These are phyloP conservation scores for Apocynum venetum DNA, from an alignment of 257 asterid species.

Conservation along the genomic window DNA sequence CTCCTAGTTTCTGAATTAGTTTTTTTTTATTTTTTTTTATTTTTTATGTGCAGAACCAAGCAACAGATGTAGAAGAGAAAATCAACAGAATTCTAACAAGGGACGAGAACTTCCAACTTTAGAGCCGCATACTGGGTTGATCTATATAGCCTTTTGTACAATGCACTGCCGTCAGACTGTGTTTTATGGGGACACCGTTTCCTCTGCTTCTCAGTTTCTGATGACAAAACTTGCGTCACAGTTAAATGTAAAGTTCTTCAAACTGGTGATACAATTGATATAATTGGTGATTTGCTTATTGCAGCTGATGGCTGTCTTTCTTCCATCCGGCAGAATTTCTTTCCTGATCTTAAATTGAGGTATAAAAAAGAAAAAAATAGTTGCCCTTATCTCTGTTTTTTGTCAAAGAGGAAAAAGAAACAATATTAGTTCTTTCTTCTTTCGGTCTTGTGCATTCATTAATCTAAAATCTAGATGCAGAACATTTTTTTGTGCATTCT, in stretches of 20 bases:
- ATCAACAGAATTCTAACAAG: constrained; percentile 46
- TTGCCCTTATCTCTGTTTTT: neutral
- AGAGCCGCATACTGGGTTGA: constrained; percentile 86
- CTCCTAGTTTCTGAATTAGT: neutral
- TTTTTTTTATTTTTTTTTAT: neutral
- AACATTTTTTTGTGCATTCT: neutral
- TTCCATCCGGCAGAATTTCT: constrained; percentile 48
- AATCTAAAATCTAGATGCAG: neutral
- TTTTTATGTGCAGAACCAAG: constrained; percentile 62
- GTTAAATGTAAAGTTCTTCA: constrained; percentile 40
- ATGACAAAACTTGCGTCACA: constrained; percentile 36
- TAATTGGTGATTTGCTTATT: constrained; percentile 55
- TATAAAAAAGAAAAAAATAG: constrained; percentile 14
- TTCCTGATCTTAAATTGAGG: constrained; percentile 71
- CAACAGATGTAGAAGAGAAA: constrained; percentile 50
- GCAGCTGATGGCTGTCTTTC: constrained; percentile 89
- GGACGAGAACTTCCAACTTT: constrained; percentile 64
- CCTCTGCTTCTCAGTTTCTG: constrained; percentile 37
- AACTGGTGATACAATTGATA: constrained; percentile 39
- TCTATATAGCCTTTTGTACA: constrained; percentile 57
- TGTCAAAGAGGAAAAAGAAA: neutral
- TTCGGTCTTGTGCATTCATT: no score
- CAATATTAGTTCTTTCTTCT: no score
- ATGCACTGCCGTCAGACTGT: constrained; percentile 38
- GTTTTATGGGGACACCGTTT: constrained; percentile 68